Conservation (phyloP, 2,329 filamentous ascomycete species). For the Colletotrichum ledebouriae region DNA sequence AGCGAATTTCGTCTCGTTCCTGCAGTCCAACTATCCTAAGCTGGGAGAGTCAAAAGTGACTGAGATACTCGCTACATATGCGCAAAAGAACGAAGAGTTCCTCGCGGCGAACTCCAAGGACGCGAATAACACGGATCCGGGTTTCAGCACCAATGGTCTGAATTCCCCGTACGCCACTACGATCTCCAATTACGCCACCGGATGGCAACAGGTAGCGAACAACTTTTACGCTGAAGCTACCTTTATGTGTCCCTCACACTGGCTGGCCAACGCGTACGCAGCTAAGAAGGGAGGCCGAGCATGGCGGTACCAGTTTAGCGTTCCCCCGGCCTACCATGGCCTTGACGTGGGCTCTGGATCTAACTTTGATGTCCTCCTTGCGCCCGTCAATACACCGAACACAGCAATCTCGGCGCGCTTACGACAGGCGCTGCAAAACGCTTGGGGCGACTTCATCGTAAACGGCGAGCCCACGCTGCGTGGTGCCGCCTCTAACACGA, state of each 20-base stretch:
- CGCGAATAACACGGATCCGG: conserved; percentile 33
- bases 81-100: conserved; percentile 22
- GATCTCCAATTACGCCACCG: conserved; percentile 30
- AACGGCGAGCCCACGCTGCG: conserved; percentile 14
- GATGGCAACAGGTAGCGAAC: conserved; percentile 36
- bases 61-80: conserved; percentile 10
- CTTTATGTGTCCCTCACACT: conserved; percentile 28
- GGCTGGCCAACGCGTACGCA: conserved; percentile 32
- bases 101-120: conserved; percentile 17
- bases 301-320: conserved; percentile 36
- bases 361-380: conserved; percentile 21
- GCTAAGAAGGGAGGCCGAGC: conserved; percentile 8
- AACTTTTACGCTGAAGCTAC: conserved; percentile 35
- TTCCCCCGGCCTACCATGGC: conserved; percentile 28
- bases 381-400: conserved; percentile 2
- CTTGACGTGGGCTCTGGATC: conserved; percentile 25
- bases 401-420: conserved; percentile 1
- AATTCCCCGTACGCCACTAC: conserved; percentile 23
- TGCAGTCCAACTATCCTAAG: conserved; percentile 18
- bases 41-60: conserved; percentile 9
- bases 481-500: background rate
- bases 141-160: conserved; percentile 20
- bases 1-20: conserved; percentile 16
- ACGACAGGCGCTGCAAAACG: conserved; percentile 5
- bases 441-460: conserved; percentile 32